Evolutionary conservation across 1,284 basidiomycete genomes (phyloP).

Genomic region (Cronartium quercuum): DNA sequence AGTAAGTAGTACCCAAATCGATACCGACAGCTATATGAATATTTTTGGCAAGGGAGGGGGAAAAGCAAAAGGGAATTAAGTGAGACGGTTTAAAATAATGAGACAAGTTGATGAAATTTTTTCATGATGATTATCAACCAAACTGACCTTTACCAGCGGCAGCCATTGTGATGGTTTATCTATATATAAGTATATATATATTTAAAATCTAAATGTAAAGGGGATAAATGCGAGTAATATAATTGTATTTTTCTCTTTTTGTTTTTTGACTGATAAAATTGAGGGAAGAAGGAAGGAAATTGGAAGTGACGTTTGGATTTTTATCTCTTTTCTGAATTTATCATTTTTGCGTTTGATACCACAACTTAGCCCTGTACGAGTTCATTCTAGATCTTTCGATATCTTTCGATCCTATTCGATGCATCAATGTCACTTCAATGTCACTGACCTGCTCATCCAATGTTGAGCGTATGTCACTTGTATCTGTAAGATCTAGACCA

Average conservation of each 20-base stretch:
- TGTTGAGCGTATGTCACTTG: too few relatives aligned
- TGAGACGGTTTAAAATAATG: not conserved
- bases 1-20: constrained; percentile 53
- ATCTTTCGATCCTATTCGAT: too few relatives aligned
- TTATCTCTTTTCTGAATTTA: not conserved
- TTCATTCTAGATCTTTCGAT: not conserved
- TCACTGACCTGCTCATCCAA: too few relatives aligned
- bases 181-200: not conserved
- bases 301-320: not conserved
- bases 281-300: not conserved
- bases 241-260: too few relatives aligned
- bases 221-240: not conserved
- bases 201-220: not conserved
- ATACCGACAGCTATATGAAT: constrained; percentile 48
- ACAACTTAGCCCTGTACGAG: not conserved
- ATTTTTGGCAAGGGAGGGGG: not conserved
- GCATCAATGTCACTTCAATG: too few relatives aligned
- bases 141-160: not conserved
- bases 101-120: not conserved
- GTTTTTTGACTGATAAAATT: not conserved
- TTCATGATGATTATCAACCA: not conserved
- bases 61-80: not conserved
- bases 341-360: not conserved
- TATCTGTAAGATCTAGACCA: too few relatives aligned
- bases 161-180: not conserved